Percentiles rank a stretch among this genome's conserved stretches.
These are phyloP conservation scores for Lasiodiplodia hormozganensis DNA, from an alignment of 2,329 filamentous ascomycete genomes.

Conservation along the genomic window DNA sequence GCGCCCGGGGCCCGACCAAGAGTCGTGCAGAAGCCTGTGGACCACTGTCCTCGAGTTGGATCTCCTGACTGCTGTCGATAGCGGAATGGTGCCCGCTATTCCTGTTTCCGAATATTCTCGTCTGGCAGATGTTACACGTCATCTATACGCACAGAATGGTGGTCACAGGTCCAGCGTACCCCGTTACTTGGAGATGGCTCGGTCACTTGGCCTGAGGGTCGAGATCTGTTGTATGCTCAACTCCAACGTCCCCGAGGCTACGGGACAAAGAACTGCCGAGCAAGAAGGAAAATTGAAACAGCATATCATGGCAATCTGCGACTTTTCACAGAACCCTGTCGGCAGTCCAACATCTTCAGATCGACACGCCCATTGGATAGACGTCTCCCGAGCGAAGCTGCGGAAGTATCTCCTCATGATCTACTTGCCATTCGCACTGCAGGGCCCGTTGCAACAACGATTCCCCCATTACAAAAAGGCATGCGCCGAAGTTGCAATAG, in stretches of 20 bases:
- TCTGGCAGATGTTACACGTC: neutral
- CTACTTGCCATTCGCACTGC: constrained; percentile 6
- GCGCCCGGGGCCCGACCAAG: constrained; percentile 44
- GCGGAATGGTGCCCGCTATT: constrained; percentile 31
- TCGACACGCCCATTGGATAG: neutral
- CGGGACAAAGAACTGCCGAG: neutral
- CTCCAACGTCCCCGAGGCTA: neutral
- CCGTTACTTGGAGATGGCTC: neutral
- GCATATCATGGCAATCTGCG: neutral
- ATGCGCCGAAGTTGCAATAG: constrained; percentile 9
- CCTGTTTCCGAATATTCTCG: neutral
- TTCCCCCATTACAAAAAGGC: constrained; percentile 18
- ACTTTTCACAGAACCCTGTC: neutral
- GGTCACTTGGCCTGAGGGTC: constrained; percentile 6
- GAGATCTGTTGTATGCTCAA: constrained; percentile 25
- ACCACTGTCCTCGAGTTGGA: constrained; percentile 53
- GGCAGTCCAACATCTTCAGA: neutral
- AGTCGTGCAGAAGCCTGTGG: constrained; percentile 54
- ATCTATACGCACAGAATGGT: neutral
- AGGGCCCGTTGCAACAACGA: neutral
- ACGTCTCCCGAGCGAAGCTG: constrained; percentile 1
- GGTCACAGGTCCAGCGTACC: neutral
- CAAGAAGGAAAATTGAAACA: constrained; percentile 13
- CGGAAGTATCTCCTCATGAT: constrained; percentile 21
- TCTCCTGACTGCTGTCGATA: constrained; percentile 38